These are phyloP conservation scores for Boeremia lycopersici DNA, from an alignment of 2,329 filamentous ascomycete genomes.

Conservation along the genomic window DNA sequence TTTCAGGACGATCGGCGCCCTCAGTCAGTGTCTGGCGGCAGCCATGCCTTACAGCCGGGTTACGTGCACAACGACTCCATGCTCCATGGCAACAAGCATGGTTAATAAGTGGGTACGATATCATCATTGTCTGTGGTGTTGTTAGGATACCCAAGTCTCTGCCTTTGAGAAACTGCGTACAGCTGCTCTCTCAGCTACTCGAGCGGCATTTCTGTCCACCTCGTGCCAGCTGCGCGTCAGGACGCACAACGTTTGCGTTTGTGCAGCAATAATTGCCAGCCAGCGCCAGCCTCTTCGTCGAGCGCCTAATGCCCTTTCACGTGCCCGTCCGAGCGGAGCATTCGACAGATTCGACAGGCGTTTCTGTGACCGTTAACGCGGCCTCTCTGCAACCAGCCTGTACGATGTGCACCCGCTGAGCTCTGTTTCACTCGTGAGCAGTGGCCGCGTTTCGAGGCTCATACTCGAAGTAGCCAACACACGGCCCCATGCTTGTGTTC, in stretches of 20 bases:
- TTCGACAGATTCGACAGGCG: neutral
- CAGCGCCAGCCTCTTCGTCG: slow-evolving; percentile 12
- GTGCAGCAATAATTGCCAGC: slow-evolving; percentile 11
- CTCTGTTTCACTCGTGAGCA: slow-evolving; percentile 5
- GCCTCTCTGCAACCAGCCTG: neutral
- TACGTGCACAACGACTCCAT: slow-evolving; percentile 8
- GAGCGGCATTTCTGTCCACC: neutral
- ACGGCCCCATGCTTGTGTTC: neutral
- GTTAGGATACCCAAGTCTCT: neutral
- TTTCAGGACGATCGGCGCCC: slow-evolving; percentile 15
- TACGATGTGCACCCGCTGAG: neutral
- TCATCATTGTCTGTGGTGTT: neutral
- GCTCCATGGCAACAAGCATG: slow-evolving; percentile 13
- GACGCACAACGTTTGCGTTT: slow-evolving; percentile 9
- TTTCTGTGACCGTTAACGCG: neutral
- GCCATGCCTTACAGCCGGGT: slow-evolving; percentile 5
- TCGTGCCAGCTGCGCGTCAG: slow-evolving; percentile 13
- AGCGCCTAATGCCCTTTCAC: slow-evolving; percentile 3
- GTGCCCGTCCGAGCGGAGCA: neutral
- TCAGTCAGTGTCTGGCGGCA: slow-evolving; percentile 8
- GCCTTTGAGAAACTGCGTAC: neutral
- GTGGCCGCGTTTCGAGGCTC: slow-evolving; percentile 4
- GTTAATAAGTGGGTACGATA: slow-evolving; percentile 4
- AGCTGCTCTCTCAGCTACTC: neutral
- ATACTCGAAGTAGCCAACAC: slow-evolving; percentile 1